Evolutionary conservation across 1,284 basidiomycete species (phyloP), one percentile per base, ranked within the genome.

Genomic region (Calocybe gambosa): DNA sequence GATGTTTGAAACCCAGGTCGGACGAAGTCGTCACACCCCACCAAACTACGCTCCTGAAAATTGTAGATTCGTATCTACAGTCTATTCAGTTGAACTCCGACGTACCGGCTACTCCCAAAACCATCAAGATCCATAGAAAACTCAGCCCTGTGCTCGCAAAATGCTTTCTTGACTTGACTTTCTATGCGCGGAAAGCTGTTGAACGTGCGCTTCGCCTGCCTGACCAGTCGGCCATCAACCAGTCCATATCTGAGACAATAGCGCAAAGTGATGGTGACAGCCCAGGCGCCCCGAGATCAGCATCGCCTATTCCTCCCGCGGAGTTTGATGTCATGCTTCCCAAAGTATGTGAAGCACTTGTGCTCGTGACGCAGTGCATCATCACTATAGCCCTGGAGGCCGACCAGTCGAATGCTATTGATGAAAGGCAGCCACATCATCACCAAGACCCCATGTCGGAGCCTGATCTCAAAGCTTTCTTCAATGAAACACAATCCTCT

Each of bases 21-120:
- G 78, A 75, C 39, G 89, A 92, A 63, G 70, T 82, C n/a, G 75
- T 92, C 34, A 80, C 86, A 2, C 88, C 89, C 0, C 81, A 85
- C 55, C 91, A 93, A 63, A 90, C 82, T 1, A 85, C 79, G 9
- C 66, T 93, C n/a, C 75, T 94, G 46, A 93, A 93, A 64, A 69
- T 93, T 5, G 66, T 93, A 13, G 92, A 94, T 61, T 86, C 89
- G 1, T 82, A 85, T 58, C 68, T 91, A 43, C 82, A 87, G 54
- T 71, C 77, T 21, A 62, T 57, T 15, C 60, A 63, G 42, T 53
- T 56, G 42, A 54, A 51, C 43, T 20, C 56, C 29, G 45, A 60
- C 31, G 50, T 55, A 36, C 54, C 55, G 12, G 56, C 60, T 16
- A 59, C 58, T 16, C 58, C 60, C 1, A 56, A 65, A 42, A 60